phyloP scores from a whole-genome alignment of 176 grass and related monocot species.

The Thalia dealbata region DNA sequence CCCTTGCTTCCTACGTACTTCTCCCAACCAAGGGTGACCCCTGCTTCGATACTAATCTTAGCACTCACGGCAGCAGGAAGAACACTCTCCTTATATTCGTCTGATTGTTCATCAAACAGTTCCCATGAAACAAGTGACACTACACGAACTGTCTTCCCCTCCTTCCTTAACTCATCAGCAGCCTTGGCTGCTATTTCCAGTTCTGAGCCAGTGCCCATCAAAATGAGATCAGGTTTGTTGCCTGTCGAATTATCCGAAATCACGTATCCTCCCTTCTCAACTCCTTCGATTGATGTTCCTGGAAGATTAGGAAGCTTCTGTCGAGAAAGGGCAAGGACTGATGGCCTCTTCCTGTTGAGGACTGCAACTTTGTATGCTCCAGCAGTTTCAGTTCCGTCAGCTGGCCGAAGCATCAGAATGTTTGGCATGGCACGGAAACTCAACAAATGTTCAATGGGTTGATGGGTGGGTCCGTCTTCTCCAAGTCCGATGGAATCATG shows the following conservation, averaged over 20 bases:
- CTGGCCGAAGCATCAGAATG: constrained; percentile 91
- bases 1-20: constrained; percentile 60
- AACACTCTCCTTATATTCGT: constrained; percentile 89
- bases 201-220: constrained; percentile 75
- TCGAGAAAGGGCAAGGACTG: constrained; percentile 80
- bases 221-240: constrained; percentile 83
- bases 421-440: constrained; percentile 97
- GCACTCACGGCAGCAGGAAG: constrained; percentile 55
- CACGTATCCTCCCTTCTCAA: constrained; percentile 85
- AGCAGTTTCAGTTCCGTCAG: constrained; percentile 94
- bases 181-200: constrained; percentile 82
- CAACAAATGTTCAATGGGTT: constrained; percentile 81
- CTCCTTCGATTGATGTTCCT: constrained; percentile 82
- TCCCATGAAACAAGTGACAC: constrained; percentile 93
- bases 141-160: constrained; percentile 88
- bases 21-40: constrained; percentile 74
- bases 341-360: constrained; percentile 80
- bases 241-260: constrained; percentile 85
- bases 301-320: constrained; percentile 87
- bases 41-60: constrained; percentile 90
- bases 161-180: constrained; percentile 70
- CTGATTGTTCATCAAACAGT: constrained; percentile 70
- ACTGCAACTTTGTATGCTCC: constrained; percentile 86
- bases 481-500: constrained; percentile 97
- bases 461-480: constrained; percentile 97